Base-by-base conservation (phyloP, 257 asterid species). In the Linaria vulgaris region DNA sequence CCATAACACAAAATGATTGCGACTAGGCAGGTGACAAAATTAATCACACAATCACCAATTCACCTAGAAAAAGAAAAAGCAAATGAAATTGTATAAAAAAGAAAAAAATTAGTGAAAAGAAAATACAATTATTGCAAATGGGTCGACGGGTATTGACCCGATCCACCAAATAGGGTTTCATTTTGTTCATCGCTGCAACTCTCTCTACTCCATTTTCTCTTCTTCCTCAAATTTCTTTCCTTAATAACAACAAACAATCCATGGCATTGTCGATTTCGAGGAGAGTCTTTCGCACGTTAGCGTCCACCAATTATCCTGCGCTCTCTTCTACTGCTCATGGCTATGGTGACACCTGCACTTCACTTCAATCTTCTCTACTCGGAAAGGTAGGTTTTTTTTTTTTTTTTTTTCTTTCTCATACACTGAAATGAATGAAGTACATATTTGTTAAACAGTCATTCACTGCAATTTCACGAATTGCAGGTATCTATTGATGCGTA, bases 401-500 rank as follows among this genome's bases (percentile, higher is more conserved):
- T 19, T 30, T 9, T 62, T 19, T n/a, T n/a, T n/a, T n/a, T n/a
- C n/a, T n/a, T n/a, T 16, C 57, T 39, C 0, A 23, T 25, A 22
- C 19, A 14, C 15, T 7, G 20, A 1, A 17, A 23, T 38, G 25
- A 21, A 27, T 64, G 14, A 1, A 21, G 7, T 3, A 31, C 54
- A 21, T 49, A 6, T 24, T 25, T 37, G 4, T 44, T 12, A 30
- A 21, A 56, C 68, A 38, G 25, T 54, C 27, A 43, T 53, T 59
- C 27, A 69, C 51, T 59, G 21, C 48, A 27, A 39, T 12, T 0
- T 45, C 1, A 21, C 66, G 22, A 67, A 16, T 21, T 58, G 12
- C 84, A 80, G 77, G 60, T 69, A 16, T 21, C 71, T 50, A 61
- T 69, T 61, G 72, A 70, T 67, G 63, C 73, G 16, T 63, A 21